These are phyloP conservation scores for Chlorella sp. DNA, from an alignment of 139 green algal genomes.

Conservation along the genomic window DNA sequence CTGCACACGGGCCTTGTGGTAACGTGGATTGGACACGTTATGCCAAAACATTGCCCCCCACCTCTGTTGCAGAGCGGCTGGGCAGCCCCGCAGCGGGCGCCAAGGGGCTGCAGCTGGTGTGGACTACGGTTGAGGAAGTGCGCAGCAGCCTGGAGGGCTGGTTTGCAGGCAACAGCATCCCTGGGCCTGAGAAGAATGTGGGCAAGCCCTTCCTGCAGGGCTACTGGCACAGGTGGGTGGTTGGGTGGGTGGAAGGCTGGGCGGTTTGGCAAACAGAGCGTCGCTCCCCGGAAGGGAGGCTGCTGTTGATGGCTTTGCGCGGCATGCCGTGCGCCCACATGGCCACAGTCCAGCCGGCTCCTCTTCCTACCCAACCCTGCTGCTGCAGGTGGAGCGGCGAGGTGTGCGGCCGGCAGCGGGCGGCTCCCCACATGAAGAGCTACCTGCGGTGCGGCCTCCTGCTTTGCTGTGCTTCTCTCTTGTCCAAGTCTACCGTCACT, in stretches of 20 bases:
- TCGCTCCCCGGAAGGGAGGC: no score
- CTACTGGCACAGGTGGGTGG: conserved; percentile 54
- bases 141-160: conserved; percentile 74
- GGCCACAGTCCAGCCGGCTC: no score
- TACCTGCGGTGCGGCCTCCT: conserved; percentile 52
- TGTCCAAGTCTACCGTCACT: no score
- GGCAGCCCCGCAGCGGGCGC: background rate
- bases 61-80: conserved; percentile 6
- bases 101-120: conserved; percentile 63
- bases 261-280: background rate
- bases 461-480: no score
- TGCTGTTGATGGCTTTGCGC: no score
- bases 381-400: conserved; percentile 64
- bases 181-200: conserved; percentile 69
- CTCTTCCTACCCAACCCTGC: background rate
- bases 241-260: background rate
- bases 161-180: conserved; percentile 70
- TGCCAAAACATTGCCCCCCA: background rate
- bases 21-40: no score
- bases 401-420: conserved; percentile 60
- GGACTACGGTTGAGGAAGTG: conserved; percentile 73
- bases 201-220: conserved; percentile 70
- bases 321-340: no score
- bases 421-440: conserved; percentile 89
- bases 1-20: no score